A percentile compares a stretch with the other conserved stretches of the same genome.
phyloP scores from a whole-genome alignment of 1,284 basidiomycete genomes.

The Ganoderma multipileum region DNA sequence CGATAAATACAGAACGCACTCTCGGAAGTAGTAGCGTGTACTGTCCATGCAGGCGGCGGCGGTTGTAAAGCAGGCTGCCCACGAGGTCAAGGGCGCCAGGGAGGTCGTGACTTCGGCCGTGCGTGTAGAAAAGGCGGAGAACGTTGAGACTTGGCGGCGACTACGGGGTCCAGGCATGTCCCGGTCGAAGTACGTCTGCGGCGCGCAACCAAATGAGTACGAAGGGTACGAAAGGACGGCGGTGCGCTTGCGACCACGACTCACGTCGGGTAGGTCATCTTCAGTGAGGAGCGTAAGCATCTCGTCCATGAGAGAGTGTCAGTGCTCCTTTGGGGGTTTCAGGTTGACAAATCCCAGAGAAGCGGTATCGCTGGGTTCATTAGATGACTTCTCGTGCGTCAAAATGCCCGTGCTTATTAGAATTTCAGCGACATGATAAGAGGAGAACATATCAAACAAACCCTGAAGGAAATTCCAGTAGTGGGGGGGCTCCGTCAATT shows the following conservation, averaged over 20 bases:
- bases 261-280: conserved; percentile 14
- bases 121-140: conserved; percentile 52
- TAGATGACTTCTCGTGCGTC: conserved; percentile 42
- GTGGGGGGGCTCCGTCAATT: conserved; percentile 45
- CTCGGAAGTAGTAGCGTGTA: conserved; percentile 57
- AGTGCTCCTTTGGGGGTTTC: conserved; percentile 12
- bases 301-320: conserved; percentile 18
- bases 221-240: neutral
- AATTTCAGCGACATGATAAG: neutral
- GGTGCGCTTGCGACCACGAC: neutral
- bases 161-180: conserved; percentile 44
- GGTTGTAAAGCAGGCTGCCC: conserved; percentile 49
- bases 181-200: conserved; percentile 44
- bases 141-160: conserved; percentile 57
- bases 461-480: conserved; percentile 43
- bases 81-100: conserved; percentile 52
- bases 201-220: neutral
- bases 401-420: conserved; percentile 40
- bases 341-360: conserved; percentile 13
- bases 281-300: conserved; percentile 12
- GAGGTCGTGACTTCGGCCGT: conserved; percentile 53
- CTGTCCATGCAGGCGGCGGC: conserved; percentile 57
- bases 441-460: neutral
- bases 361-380: conserved; percentile 49
- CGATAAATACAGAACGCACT: conserved; percentile 57